These are phyloP conservation scores for Leavenworthia alabamica DNA, from an alignment of 345 rosid genomes.

Conservation along the genomic window DNA sequence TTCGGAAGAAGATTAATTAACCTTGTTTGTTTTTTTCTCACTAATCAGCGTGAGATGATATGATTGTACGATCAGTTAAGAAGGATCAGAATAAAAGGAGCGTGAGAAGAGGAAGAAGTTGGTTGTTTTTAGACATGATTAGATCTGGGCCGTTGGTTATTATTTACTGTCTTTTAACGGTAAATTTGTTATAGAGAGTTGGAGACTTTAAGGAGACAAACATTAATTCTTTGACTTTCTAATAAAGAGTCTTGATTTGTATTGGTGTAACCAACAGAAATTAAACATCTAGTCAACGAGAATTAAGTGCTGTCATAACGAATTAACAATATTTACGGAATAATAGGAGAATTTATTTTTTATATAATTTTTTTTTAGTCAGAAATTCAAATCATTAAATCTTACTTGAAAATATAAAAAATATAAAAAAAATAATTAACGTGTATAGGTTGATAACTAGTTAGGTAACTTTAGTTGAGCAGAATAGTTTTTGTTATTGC, in stretches of 20 bases:
- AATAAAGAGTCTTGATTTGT: not conserved
- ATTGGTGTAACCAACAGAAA: not conserved
- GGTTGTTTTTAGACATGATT: conserved; percentile 25
- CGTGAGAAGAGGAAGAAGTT: conserved; percentile 22
- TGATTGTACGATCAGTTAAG: conserved; percentile 10
- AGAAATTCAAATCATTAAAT: no score
- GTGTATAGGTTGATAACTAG: not conserved
- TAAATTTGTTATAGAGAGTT: conserved; percentile 7
- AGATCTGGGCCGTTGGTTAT: conserved; percentile 23
- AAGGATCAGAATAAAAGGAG: conserved; percentile 23
- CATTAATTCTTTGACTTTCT: conserved; percentile 10
- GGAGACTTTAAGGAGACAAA: conserved; percentile 9
- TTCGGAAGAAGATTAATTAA: not conserved
- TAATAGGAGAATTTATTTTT: not conserved
- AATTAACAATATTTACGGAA: conserved; percentile 1
- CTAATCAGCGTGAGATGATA: conserved; percentile 10
- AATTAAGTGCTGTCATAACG: not conserved
- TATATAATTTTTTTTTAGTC: not conserved
- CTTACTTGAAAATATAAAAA: no score
- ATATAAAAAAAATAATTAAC: not conserved
- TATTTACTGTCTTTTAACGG: conserved; percentile 15
- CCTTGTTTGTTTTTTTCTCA: not conserved
- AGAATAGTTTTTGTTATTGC: not conserved
- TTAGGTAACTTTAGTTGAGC: conserved; percentile 23
- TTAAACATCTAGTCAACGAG: not conserved